These are phyloP conservation scores for rapeseed (Brassica napus) DNA, from an alignment of 345 rosid species.

Conservation along the genomic window DNA sequence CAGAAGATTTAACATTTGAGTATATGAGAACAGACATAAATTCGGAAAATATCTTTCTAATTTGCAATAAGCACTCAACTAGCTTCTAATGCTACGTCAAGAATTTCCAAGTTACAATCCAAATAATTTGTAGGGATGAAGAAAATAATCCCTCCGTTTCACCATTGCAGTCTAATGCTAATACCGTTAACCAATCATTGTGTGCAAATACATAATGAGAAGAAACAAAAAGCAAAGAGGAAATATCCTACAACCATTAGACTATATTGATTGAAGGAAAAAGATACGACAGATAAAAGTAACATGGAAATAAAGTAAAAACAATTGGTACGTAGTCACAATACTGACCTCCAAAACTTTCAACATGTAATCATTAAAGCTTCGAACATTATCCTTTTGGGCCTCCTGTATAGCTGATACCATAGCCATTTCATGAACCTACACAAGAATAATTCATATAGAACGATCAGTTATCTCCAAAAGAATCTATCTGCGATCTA, in stretches of 20 bases:
- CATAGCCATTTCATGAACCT: slow-evolving; percentile 99
- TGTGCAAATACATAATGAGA: slow-evolving; percentile 10
- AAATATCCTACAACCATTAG: neutral
- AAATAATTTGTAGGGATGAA: slow-evolving; percentile 3
- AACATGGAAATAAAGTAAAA: neutral
- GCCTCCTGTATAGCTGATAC: slow-evolving; percentile 97
- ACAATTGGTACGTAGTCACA: neutral
- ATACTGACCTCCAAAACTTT: slow-evolving; percentile 84
- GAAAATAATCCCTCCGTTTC: neutral
- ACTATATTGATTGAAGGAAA: neutral
- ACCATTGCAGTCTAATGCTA: neutral
- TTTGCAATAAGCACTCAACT: slow-evolving; percentile 16
- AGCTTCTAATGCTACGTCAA: neutral
- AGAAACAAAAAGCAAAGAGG: slow-evolving; percentile 12
- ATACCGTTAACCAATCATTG: slow-evolving; percentile 5
- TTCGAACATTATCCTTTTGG: slow-evolving; percentile 86
- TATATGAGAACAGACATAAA: slow-evolving; percentile 1
- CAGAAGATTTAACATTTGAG: slow-evolving; percentile 24
- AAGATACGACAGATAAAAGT: neutral
- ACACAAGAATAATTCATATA: slow-evolving; percentile 7
- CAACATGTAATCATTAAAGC: slow-evolving; percentile 95
- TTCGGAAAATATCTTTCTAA: neutral
- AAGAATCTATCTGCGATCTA: slow-evolving; percentile 1
- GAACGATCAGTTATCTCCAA: slow-evolving; percentile 8
- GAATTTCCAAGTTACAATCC: neutral